Evolutionary conservation across 441 rosid genomes (phyloP).

Genomic region (Arabidopsis hybrid): DNA sequence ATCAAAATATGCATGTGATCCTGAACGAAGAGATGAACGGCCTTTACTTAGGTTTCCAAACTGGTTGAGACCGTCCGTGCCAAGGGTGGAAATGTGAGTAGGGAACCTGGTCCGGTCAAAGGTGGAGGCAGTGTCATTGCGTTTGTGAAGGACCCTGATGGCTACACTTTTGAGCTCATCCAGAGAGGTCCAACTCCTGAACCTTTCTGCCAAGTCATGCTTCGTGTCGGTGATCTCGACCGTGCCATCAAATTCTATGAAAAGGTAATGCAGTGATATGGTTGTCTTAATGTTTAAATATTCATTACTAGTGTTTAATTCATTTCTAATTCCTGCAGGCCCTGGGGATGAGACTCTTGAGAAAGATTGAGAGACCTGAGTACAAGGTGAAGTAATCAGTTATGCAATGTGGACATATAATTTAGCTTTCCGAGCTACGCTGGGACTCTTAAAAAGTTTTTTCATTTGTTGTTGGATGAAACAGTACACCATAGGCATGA

Average conservation of each 20-base stretch:
- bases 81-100: constrained; percentile 75
- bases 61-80: constrained; percentile 81
- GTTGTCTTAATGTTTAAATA: not conserved
- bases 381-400: constrained; percentile 69
- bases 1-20: constrained; percentile 17
- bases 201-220: constrained; percentile 97
- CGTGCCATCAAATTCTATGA: constrained; percentile 84
- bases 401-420: not conserved
- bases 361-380: constrained; percentile 76
- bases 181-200: constrained; percentile 92
- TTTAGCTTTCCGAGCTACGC: not conserved
- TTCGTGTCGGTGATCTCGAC: constrained; percentile 91
- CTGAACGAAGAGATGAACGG: constrained; percentile 19
- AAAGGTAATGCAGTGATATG: constrained; percentile 27
- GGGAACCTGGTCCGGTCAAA: constrained; percentile 98
- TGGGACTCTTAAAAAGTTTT: not conserved
- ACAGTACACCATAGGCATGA: constrained; percentile 88
- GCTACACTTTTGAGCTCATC: constrained; percentile 86
- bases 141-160: constrained; percentile 98
- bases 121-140: constrained; percentile 81
- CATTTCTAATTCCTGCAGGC: constrained; percentile 57
- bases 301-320: constrained; percentile 6
- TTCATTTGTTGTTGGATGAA: constrained; percentile 7
- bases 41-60: constrained; percentile 69
- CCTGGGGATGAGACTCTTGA: constrained; percentile 83